Evolutionary conservation across 768 basidiomycete genomes (phyloP).

Genomic region (Leccinum disarticulatum): DNA sequence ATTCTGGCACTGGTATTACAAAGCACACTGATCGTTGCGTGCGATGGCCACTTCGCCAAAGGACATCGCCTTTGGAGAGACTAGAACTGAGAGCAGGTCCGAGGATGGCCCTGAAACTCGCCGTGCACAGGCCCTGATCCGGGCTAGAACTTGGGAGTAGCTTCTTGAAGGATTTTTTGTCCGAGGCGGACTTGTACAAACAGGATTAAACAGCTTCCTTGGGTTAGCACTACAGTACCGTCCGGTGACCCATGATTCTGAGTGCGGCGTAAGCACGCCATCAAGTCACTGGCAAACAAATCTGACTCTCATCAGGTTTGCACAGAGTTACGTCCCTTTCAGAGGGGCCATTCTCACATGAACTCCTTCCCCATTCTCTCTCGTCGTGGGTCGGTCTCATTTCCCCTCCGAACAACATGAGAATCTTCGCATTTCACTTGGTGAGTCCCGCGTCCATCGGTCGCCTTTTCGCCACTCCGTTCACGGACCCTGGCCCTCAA

Average conservation of each 20-base stretch:
- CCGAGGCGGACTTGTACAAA: constrained; percentile 3
- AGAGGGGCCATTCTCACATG: constrained; percentile 13
- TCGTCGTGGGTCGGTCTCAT: constrained; percentile 3
- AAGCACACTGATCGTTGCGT: background rate
- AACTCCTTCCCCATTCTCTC: background rate
- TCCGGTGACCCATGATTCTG: background rate
- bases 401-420: constrained; percentile 11
- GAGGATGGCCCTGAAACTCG: constrained; percentile 9
- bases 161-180: background rate
- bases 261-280: background rate
- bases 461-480: constrained; percentile 17
- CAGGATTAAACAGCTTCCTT: constrained; percentile 7
- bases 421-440: constrained; percentile 16
- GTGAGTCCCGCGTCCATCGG: constrained; percentile 8
- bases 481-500: constrained; percentile 11
- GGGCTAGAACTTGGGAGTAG: constrained; percentile 1
- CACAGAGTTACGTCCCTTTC: constrained; percentile 3
- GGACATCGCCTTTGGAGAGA: background rate
- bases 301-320: constrained; percentile 3
- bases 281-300: background rate
- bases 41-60: background rate
- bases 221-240: background rate
- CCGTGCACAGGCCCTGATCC: constrained; percentile 13
- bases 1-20: background rate
- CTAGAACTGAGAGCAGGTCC: background rate